These are phyloP conservation scores for Monosporascus sp. DNA, from an alignment of 2,329 filamentous ascomycete genomes.

Conservation along the genomic window DNA sequence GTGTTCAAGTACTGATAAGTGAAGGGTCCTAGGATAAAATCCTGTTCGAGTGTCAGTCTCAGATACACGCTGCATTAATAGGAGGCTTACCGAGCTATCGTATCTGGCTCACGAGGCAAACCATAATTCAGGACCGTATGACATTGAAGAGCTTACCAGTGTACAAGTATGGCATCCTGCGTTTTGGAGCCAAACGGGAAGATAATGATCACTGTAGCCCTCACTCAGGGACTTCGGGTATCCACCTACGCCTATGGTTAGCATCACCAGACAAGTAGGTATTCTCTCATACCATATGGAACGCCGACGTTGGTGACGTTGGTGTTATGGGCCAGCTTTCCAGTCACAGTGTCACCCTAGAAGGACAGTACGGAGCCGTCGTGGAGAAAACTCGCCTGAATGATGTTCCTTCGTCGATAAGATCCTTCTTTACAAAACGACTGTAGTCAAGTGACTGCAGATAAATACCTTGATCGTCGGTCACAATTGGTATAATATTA, in stretches of 20 bases:
- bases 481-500: constrained; percentile 63
- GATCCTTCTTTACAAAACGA: constrained; percentile 49
- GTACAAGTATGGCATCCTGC: constrained; percentile 69
- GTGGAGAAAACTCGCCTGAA: constrained; percentile 63
- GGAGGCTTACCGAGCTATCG: constrained; percentile 40
- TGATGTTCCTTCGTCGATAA: constrained; percentile 52
- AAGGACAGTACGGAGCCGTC: constrained; percentile 62
- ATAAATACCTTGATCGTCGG: constrained; percentile 62
- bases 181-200: constrained; percentile 66
- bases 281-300: constrained; percentile 52
- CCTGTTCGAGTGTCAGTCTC: constrained; percentile 5
- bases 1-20: constrained; percentile 61
- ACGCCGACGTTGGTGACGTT: constrained; percentile 57
- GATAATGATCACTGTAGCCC: constrained; percentile 61
- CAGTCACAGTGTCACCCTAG: constrained; percentile 62
- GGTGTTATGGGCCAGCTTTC: constrained; percentile 63
- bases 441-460: constrained; percentile 58
- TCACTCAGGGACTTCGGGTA: constrained; percentile 63
- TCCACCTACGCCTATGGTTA: constrained; percentile 34
- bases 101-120: constrained; percentile 51
- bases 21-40: constrained; percentile 53
- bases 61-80: not conserved
- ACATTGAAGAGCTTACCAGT: constrained; percentile 68
- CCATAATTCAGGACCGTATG: constrained; percentile 59
- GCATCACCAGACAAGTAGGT: constrained; percentile 32